Percentiles rank a stretch among this genome's conserved stretches.
These are phyloP conservation scores for Darksidea phi DNA, from an alignment of 495 filamentous ascomycete genomes.

Conservation along the genomic window DNA sequence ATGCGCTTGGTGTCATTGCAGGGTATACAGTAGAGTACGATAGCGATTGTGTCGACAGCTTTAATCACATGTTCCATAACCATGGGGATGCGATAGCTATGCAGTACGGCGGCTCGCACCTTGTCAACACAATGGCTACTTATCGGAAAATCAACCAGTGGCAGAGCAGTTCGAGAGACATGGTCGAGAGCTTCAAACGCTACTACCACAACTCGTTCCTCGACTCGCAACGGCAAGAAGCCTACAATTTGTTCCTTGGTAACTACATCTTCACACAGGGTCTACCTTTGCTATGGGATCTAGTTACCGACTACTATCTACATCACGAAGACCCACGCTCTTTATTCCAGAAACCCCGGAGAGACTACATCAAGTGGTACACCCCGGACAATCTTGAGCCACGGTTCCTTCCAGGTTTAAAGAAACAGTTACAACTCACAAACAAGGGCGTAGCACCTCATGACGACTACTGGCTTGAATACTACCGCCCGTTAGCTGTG, in stretches of 20 bases:
- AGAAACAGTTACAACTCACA: conserved; percentile 36
- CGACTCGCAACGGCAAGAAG: conserved; percentile 93
- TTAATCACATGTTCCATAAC: conserved; percentile 96
- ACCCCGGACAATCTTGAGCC: conserved; percentile 71
- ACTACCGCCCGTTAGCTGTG: conserved; percentile 82
- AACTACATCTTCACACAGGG: conserved; percentile 92
- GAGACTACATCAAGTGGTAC: conserved; percentile 82
- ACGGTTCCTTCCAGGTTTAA: conserved; percentile 21
- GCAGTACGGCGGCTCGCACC: conserved; percentile 94
- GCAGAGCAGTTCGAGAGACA: conserved; percentile 95
- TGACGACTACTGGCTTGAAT: conserved; percentile 98
- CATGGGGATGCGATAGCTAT: conserved; percentile 97
- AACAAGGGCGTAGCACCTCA: conserved; percentile 64
- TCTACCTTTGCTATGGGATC: conserved; percentile 96
- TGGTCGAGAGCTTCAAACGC: conserved; percentile 98
- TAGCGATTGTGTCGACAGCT: conserved; percentile 90
- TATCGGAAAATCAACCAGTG: conserved; percentile 98
- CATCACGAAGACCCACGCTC: conserved; percentile 81
- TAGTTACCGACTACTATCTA: conserved; percentile 93
- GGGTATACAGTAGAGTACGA: conserved; percentile 83
- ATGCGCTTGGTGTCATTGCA: conserved; percentile 84
- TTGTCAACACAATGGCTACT: conserved; percentile 98
- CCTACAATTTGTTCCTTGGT: conserved; percentile 95
- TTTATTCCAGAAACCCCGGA: conserved; percentile 63
- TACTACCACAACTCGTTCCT: conserved; percentile 99